phyloP scores from a whole-genome alignment of 2,329 filamentous ascomycete genomes.

The Botrytis paeoniae region DNA sequence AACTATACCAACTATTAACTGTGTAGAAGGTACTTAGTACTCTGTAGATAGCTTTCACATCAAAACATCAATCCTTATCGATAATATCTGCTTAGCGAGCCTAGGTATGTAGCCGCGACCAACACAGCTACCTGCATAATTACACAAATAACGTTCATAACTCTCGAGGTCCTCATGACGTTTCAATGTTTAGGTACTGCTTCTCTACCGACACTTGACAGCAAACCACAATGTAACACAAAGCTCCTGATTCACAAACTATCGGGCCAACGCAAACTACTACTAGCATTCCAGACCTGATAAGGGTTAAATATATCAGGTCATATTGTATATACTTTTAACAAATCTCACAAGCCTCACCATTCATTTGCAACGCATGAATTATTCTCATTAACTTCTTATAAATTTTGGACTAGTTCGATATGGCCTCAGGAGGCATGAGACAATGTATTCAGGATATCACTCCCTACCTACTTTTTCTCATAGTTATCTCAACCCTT shows the following conservation, averaged over 20 bases:
- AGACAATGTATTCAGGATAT: constrained; percentile 42
- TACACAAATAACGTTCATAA: not conserved
- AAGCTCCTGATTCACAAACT: not conserved
- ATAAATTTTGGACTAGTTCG: not conserved
- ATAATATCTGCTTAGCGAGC: not conserved
- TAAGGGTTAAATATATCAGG: not conserved
- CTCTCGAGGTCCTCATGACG: not conserved
- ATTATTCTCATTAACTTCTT: not conserved
- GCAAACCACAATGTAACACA: not conserved
- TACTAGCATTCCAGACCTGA: not conserved
- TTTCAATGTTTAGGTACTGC: not conserved
- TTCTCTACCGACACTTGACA: not conserved
- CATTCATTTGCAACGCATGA: not conserved
- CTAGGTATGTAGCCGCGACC: not conserved
- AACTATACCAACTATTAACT: not conserved
- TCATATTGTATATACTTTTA: not conserved
- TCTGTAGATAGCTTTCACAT: not conserved
- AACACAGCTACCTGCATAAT: not conserved
- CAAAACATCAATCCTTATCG: not conserved
- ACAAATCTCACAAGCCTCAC: not conserved
- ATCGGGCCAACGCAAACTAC: not conserved
- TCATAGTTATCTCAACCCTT: constrained; percentile 73
- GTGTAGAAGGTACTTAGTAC: not conserved
- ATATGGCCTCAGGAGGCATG: constrained; percentile 35
- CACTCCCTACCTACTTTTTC: constrained; percentile 73